phyloP scores from a whole-genome alignment of 1,139 yeast genomes.

The Pichia sp. region DNA sequence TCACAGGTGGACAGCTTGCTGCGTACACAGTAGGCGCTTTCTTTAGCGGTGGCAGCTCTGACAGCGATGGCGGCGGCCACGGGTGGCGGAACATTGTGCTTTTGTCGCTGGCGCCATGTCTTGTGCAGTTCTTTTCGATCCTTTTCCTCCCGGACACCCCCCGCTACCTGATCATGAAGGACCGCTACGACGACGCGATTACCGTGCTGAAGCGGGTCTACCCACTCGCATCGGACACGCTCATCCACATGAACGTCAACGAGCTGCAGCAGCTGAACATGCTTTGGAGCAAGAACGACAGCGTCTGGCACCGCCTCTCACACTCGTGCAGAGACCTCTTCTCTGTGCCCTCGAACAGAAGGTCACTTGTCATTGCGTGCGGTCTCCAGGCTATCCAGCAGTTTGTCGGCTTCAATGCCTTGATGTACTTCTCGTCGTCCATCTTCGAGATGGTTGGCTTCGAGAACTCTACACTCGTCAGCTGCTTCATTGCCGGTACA shows the following conservation, averaged over 20 bases:
- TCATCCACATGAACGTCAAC: slow-evolving; percentile 40
- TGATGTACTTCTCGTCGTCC: slow-evolving; percentile 57
- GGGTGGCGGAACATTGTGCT: slow-evolving; percentile 58
- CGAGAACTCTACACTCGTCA: slow-evolving; percentile 51
- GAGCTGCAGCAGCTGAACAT: slow-evolving; percentile 42
- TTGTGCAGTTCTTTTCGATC: slow-evolving; percentile 45
- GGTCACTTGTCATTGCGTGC: slow-evolving; percentile 55
- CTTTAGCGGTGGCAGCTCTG: slow-evolving; percentile 31
- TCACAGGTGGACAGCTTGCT: slow-evolving; percentile 56
- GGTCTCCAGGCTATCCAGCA: slow-evolving; percentile 60
- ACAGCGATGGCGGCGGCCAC: slow-evolving; percentile 28
- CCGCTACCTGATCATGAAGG: slow-evolving; percentile 47
- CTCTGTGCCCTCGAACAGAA: slow-evolving; percentile 42
- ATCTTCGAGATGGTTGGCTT: slow-evolving; percentile 55
- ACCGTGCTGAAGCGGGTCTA: slow-evolving; percentile 42
- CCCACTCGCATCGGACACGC: slow-evolving; percentile 32
- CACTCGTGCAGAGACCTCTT: slow-evolving; percentile 44
- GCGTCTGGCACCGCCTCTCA: slow-evolving; percentile 31
- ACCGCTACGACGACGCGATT: slow-evolving; percentile 40
- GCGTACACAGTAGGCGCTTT: slow-evolving; percentile 56
- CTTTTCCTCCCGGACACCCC: slow-evolving; percentile 58
- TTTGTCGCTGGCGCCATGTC: slow-evolving; percentile 51
- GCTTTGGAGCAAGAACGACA: slow-evolving; percentile 23
- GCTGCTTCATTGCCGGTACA: slow-evolving; percentile 55
- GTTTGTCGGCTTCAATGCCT: slow-evolving; percentile 56